A percentile compares a stretch with the other conserved stretches of the same genome.
Evolutionary conservation across 2,329 filamentous ascomycete genomes (phyloP).

Genomic region (Aspergillus sp.): DNA sequence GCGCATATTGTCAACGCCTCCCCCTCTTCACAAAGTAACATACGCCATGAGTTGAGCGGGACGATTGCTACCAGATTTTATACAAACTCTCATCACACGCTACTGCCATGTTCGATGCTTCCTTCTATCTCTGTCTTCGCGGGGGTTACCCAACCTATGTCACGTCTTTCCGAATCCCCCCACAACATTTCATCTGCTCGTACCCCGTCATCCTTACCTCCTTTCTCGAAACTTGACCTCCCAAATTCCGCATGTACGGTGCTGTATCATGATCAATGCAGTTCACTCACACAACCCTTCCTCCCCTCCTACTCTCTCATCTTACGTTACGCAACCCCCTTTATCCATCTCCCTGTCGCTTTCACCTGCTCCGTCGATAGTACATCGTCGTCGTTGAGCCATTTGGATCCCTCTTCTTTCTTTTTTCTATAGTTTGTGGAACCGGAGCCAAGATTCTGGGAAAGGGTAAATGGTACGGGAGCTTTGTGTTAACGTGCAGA

Average conservation of each 20-base stretch:
- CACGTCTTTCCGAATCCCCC: background rate
- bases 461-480: slow-evolving; percentile 1
- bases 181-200: background rate
- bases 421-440: slow-evolving; percentile 1
- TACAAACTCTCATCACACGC: background rate
- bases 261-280: background rate
- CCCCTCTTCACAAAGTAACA: slow-evolving; percentile 16
- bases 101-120: background rate
- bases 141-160: background rate
- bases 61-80: slow-evolving; percentile 1
- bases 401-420: background rate
- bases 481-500: slow-evolving; percentile 10
- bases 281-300: background rate
- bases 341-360: background rate
- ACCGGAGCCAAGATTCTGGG: background rate
- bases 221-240: background rate
- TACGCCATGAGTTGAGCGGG: slow-evolving; percentile 6
- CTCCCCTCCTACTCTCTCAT: background rate
- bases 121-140: background rate
- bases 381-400: background rate
- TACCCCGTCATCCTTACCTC: background rate
- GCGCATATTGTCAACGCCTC: slow-evolving; percentile 12
- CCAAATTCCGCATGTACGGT: background rate
- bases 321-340: background rate
- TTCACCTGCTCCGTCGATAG: background rate